These are phyloP conservation scores for Stachybotrys chlorohalonatus DNA, from an alignment of 2,329 filamentous ascomycete species.

Conservation along the genomic window DNA sequence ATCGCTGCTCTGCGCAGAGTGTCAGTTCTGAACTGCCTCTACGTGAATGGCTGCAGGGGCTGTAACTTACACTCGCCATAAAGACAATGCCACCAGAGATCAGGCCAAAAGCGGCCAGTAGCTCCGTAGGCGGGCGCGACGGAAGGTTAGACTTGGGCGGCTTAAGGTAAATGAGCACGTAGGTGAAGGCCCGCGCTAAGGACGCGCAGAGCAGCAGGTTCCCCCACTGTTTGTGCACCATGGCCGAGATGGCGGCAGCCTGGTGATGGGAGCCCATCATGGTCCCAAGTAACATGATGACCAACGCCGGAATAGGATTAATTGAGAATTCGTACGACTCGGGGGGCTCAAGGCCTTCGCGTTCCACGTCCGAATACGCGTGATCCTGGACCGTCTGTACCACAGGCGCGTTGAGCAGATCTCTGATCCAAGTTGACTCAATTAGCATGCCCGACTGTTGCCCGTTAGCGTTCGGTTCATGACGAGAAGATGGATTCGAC, in stretches of 20 bases:
- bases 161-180: conserved; percentile 68
- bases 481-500: conserved; percentile 17
- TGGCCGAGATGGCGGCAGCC: conserved; percentile 70
- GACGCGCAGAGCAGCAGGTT: conserved; percentile 74
- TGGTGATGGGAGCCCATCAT: conserved; percentile 97
- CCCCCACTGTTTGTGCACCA: conserved; percentile 94
- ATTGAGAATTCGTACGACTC: conserved; percentile 64
- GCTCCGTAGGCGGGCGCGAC: conserved; percentile 79
- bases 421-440: conserved; percentile 62
- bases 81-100: conserved; percentile 84
- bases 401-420: conserved; percentile 52
- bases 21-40: conserved; percentile 9
- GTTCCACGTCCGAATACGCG: conserved; percentile 34
- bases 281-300: conserved; percentile 79
- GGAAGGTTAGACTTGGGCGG: conserved; percentile 75
- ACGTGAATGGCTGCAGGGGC: not conserved
- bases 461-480: not conserved
- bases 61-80: conserved; percentile 69
- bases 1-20: conserved; percentile 52
- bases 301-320: conserved; percentile 80
- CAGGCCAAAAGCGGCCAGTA: conserved; percentile 79
- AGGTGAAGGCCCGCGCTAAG: conserved; percentile 69
- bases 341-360: conserved; percentile 45
- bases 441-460: conserved; percentile 70
- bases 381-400: conserved; percentile 20